phyloP scores from a whole-genome alignment of 331 rosid genomes.

The Rhamnella rubrinervis region DNA sequence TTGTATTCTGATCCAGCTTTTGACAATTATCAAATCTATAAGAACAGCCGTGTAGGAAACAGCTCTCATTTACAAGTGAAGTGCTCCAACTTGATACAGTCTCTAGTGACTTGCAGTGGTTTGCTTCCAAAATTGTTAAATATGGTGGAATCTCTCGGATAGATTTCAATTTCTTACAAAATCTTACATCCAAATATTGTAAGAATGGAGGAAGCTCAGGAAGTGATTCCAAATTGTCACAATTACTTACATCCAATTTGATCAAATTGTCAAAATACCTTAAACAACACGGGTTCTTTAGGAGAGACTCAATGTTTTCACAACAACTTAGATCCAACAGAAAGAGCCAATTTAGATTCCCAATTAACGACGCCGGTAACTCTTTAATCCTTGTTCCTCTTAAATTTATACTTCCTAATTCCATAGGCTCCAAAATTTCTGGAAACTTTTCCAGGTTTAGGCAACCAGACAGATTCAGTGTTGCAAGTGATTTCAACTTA shows the following conservation, averaged over 20 bases:
- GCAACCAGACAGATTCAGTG: background rate
- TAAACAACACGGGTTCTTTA: background rate
- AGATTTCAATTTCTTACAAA: background rate
- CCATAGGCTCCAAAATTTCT: background rate
- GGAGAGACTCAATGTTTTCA: background rate
- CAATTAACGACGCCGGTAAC: background rate
- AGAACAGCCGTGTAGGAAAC: too few relatives aligned
- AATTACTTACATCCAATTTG: too few relatives aligned
- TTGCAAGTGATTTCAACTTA: background rate
- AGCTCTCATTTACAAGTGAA: background rate
- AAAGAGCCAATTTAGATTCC: background rate
- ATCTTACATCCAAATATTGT: background rate
- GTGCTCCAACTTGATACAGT: background rate
- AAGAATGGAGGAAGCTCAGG: background rate
- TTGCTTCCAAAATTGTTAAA: background rate
- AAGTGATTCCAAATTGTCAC: background rate
- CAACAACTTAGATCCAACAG: background rate
- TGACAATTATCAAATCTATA: background rate
- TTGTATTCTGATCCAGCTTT: background rate
- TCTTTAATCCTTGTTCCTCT: background rate
- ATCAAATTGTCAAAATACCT: background rate
- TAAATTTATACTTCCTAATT: background rate
- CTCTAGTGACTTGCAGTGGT: background rate
- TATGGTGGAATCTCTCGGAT: background rate
- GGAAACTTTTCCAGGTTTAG: background rate